Evolutionary conservation across 768 basidiomycete genomes (phyloP).

Genomic region (Cystoderma amianthinum): DNA sequence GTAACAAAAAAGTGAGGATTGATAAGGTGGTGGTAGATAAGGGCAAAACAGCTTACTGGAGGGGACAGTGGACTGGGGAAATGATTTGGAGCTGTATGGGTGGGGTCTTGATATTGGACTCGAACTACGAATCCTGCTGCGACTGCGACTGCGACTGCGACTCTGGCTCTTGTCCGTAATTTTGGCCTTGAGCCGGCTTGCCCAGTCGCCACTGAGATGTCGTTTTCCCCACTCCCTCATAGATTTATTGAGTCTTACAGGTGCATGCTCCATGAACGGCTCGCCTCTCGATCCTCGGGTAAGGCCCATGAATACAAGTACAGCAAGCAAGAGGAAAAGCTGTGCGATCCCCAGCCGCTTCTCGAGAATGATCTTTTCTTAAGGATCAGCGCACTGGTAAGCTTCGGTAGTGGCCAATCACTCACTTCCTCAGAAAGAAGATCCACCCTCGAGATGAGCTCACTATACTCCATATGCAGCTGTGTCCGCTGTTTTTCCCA

Average conservation of each 20-base stretch:
- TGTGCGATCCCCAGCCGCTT: conserved; percentile 88
- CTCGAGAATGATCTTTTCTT: conserved; percentile 68
- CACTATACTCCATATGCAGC: conserved; percentile 64
- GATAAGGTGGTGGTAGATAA: neutral
- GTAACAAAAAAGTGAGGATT: neutral
- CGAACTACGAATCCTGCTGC: conserved; percentile 11
- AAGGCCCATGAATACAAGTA: conserved; percentile 81
- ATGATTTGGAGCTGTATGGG: no score
- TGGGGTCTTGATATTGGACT: no score
- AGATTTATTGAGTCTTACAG: conserved; percentile 17
- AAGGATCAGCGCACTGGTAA: neutral
- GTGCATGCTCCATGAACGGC: conserved; percentile 16
- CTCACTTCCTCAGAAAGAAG: conserved; percentile 76
- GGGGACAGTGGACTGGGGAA: no score
- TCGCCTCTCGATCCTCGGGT: conserved; percentile 67
- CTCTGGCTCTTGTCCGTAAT: no score
- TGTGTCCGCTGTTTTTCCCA: conserved; percentile 62
- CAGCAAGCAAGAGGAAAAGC: conserved; percentile 72
- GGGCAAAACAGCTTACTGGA: neutral
- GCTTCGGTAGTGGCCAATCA: neutral
- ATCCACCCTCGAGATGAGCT: conserved; percentile 64
- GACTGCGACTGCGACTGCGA: conserved; percentile 21
- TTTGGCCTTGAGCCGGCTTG: conserved; percentile 25
- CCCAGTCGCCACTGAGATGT: conserved; percentile 49
- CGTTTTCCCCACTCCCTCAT: conserved; percentile 51